Conservation (phyloP, 768 basidiomycete species). For the Pholiota conissans region DNA sequence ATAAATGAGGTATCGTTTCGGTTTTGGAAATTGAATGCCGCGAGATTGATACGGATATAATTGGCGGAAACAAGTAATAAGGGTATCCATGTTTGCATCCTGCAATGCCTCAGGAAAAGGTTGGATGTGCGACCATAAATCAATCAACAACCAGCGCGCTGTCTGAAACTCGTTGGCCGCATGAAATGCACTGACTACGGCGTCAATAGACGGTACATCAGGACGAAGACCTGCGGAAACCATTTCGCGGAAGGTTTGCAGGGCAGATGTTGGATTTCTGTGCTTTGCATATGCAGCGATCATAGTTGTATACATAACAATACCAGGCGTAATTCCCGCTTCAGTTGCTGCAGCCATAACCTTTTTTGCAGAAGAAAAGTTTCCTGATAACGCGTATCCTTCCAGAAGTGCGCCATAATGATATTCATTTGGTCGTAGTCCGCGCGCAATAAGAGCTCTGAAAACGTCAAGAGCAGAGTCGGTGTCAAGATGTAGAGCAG, state of each 20-base stretch:
- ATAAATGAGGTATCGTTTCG: slow-evolving; percentile 12
- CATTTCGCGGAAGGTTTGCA: slow-evolving; percentile 63
- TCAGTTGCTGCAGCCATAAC: slow-evolving; percentile 52
- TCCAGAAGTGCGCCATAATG: slow-evolving; percentile 79
- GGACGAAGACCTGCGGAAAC: slow-evolving; percentile 58
- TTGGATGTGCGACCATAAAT: slow-evolving; percentile 64
- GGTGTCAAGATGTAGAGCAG: slow-evolving; percentile 49
- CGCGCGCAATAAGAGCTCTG: slow-evolving; percentile 59
- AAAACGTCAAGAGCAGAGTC: slow-evolving; percentile 55
- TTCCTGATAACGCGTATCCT: slow-evolving; percentile 62
- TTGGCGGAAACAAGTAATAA: slow-evolving; percentile 50
- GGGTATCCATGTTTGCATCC: slow-evolving; percentile 41
- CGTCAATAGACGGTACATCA: slow-evolving; percentile 72
- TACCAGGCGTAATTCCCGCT: slow-evolving; percentile 55
- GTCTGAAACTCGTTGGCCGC: slow-evolving; percentile 48
- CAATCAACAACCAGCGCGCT: slow-evolving; percentile 54
- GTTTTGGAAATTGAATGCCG: slow-evolving; percentile 4
- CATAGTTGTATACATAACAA: slow-evolving; percentile 76
- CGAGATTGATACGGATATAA: slow-evolving; percentile 23
- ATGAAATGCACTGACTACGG: slow-evolving; percentile 68
- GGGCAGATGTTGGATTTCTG: slow-evolving; percentile 52
- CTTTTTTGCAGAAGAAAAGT: slow-evolving; percentile 54
- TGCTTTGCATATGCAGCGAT: slow-evolving; percentile 70
- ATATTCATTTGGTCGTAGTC: slow-evolving; percentile 69
- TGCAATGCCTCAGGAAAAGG: slow-evolving; percentile 57